A percentile compares a stretch with the other conserved stretches of the same genome.
Conservation (phyloP, 352 stramenopile genomes). For the Globisporangium canariense region DNA sequence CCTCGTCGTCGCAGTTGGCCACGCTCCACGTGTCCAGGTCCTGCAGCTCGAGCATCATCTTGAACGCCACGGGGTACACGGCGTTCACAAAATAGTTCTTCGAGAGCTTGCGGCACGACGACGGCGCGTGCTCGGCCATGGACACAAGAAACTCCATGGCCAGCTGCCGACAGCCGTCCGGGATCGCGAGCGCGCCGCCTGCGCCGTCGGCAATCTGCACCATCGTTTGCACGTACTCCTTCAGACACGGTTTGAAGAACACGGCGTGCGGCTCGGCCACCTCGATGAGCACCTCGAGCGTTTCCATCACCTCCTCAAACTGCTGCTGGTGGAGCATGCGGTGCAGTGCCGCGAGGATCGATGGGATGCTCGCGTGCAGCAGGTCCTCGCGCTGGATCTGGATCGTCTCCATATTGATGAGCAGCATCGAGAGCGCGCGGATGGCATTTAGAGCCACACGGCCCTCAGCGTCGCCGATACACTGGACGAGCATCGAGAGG, state of each 20-base stretch:
- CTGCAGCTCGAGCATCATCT: conserved; percentile 82
- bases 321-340: conserved; percentile 44
- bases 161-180: conserved; percentile 70
- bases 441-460: conserved; percentile 70
- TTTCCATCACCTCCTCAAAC: conserved; percentile 75
- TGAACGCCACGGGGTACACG: conserved; percentile 78
- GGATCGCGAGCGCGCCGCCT: conserved; percentile 20
- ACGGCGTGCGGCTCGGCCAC: conserved; percentile 64
- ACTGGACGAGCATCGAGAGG: conserved; percentile 44
- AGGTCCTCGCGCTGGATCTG: conserved; percentile 52
- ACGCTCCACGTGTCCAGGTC: conserved; percentile 74
- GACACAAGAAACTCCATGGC: conserved; percentile 86
- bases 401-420: conserved; percentile 70
- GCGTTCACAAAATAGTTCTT: conserved; percentile 74
- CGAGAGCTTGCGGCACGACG: conserved; percentile 53
- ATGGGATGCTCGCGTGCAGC: conserved; percentile 41
- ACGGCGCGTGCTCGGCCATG: conserved; percentile 65
- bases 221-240: conserved; percentile 67
- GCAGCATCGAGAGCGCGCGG: conserved; percentile 67
- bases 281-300: conserved; percentile 81
- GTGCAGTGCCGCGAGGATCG: conserved; percentile 56
- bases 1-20: conserved; percentile 61
- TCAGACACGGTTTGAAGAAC: conserved; percentile 65
- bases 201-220: conserved; percentile 58
- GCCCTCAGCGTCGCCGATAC: conserved; percentile 50